Percentiles rank a stretch among this genome's conserved stretches.
phyloP scores from a whole-genome alignment of 495 filamentous ascomycete species.

The Penicillium riverlandense region DNA sequence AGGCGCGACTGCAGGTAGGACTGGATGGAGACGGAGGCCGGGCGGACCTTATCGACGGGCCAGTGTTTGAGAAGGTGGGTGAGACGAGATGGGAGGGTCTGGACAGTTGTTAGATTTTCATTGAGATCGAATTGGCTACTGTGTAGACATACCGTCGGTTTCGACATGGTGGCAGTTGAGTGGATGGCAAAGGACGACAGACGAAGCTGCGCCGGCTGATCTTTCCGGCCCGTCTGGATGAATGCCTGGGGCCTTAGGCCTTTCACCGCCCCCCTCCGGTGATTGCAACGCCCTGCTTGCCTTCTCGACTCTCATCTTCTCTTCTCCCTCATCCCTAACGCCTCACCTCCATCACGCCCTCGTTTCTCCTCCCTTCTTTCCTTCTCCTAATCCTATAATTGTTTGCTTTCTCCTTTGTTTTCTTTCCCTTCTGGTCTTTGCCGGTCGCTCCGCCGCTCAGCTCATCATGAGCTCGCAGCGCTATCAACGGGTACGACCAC shows the following conservation, averaged over 20 bases:
- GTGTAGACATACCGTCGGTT: conserved; percentile 17
- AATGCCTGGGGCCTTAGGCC: conserved; percentile 13
- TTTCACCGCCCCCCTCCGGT: too few relatives aligned
- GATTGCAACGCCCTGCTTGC: too few relatives aligned
- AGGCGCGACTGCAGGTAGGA: conserved; percentile 58
- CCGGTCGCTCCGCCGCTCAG: conserved; percentile 23
- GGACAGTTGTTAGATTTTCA: conserved; percentile 32
- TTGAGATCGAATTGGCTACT: conserved; percentile 1
- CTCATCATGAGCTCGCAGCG: conserved; percentile 70
- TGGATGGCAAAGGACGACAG: neutral
- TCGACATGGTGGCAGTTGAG: conserved; percentile 18
- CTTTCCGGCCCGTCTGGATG: neutral
- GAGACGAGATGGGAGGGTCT: conserved; percentile 52
- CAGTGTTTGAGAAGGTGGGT: conserved; percentile 57
- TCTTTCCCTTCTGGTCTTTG: conserved; percentile 7
- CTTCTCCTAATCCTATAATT: conserved; percentile 9
- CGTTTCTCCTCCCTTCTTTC: conserved; percentile 9
- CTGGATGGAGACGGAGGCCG: conserved; percentile 64
- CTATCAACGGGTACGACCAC: conserved; percentile 70
- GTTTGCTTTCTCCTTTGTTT: conserved; percentile 9
- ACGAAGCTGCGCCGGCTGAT: neutral
- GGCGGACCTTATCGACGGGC: conserved; percentile 73
- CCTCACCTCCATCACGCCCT: conserved; percentile 13
- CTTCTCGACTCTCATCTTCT: too few relatives aligned
- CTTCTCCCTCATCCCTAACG: neutral